A percentile compares a stretch with the other conserved stretches of the same genome.
Conservation (phyloP, 306 rosid species). For the Lathyrus oleraceus region DNA sequence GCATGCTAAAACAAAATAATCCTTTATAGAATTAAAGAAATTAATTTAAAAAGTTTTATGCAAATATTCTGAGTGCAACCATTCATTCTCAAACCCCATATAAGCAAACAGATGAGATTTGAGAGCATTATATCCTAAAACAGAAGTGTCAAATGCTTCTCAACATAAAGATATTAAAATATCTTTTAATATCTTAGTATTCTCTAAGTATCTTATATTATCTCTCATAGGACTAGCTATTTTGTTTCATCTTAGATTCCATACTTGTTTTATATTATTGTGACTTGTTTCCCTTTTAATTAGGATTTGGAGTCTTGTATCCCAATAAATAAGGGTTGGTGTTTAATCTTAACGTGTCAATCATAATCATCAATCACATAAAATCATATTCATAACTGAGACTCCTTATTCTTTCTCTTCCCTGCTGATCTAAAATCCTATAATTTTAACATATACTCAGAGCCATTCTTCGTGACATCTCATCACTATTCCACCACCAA, state of each 20-base stretch:
- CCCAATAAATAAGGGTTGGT: neutral
- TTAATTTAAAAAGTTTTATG: conserved; percentile 20
- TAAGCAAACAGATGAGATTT: conserved; percentile 15
- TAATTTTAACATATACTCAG: neutral
- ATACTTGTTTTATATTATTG: neutral
- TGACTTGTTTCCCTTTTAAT: neutral
- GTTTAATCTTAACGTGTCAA: neutral
- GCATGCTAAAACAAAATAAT: conserved; percentile 66
- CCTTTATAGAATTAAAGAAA: conserved; percentile 26
- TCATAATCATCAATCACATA: neutral
- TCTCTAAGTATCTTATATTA: neutral
- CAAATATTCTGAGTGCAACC: conserved; percentile 31
- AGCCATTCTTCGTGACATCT: neutral
- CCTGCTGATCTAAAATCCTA: neutral
- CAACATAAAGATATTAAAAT: neutral
- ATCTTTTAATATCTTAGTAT: conserved; percentile 12
- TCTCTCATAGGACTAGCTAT: neutral
- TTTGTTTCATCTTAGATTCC: neutral
- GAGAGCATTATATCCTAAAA: conserved; percentile 19
- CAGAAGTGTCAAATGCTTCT: conserved; percentile 16
- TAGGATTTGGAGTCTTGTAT: neutral
- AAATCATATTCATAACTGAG: neutral
- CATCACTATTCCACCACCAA: conserved; percentile 1
- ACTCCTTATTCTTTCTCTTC: neutral
- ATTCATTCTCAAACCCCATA: conserved; percentile 10